Conservation (phyloP, 2,329 filamentous ascomycete species). For the Alternaria rosae region DNA sequence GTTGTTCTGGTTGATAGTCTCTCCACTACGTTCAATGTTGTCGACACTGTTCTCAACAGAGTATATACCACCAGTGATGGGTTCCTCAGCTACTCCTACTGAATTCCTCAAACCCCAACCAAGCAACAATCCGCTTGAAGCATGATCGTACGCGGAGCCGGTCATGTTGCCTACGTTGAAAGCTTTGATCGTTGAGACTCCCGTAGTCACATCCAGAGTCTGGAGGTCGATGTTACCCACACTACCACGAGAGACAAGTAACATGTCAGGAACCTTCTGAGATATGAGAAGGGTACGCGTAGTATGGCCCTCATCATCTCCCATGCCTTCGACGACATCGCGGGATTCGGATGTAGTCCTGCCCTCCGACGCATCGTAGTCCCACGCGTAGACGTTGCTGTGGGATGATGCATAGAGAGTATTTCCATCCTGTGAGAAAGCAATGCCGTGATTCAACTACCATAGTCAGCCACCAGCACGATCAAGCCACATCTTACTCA, state of each 20-base stretch:
- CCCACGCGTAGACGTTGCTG: slow-evolving; percentile 68
- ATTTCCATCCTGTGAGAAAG: slow-evolving; percentile 56
- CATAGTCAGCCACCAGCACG: slow-evolving; percentile 6
- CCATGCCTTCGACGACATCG: slow-evolving; percentile 70
- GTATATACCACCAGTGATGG: slow-evolving; percentile 58
- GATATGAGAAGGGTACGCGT: slow-evolving; percentile 73
- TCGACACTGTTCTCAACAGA: slow-evolving; percentile 76
- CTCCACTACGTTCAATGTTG: slow-evolving; percentile 63
- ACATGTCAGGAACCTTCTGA: slow-evolving; percentile 59
- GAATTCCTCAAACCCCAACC: slow-evolving; percentile 78
- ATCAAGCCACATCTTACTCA: neutral
- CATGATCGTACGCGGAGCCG: slow-evolving; percentile 54
- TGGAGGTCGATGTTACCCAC: slow-evolving; percentile 66
- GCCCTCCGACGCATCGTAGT: slow-evolving; percentile 65
- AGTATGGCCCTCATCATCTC: slow-evolving; percentile 62
- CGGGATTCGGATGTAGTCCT: slow-evolving; percentile 56
- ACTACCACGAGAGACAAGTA: slow-evolving; percentile 73
- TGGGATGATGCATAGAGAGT: slow-evolving; percentile 64
- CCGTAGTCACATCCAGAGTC: slow-evolving; percentile 61
- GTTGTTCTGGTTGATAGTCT: slow-evolving; percentile 72
- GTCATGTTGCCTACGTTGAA: slow-evolving; percentile 60
- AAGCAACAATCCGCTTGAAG: slow-evolving; percentile 59
- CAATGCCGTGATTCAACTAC: slow-evolving; percentile 61
- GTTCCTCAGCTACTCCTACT: slow-evolving; percentile 73
- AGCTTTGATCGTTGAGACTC: slow-evolving; percentile 72